Base-by-base conservation (phyloP, 495 filamentous ascomycete species). In the Penicillium malachiteum region DNA sequence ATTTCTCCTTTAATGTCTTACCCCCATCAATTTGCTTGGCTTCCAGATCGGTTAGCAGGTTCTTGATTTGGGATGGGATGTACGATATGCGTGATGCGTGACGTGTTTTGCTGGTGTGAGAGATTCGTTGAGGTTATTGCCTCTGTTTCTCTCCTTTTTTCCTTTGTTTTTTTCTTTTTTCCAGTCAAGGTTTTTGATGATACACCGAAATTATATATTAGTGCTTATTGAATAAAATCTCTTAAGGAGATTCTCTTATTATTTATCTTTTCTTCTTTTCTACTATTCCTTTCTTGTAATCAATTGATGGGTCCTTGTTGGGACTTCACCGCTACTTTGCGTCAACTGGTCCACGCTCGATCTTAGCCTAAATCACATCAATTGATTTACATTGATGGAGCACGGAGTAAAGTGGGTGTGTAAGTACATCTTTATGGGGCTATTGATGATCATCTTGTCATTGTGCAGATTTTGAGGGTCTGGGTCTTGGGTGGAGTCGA, bases 181-280 rank as follows among this genome's bases (percentile, higher is more conserved):
- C 31, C 41, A 45, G 54, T 57, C 43, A 34, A 26, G 40, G 37
- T 18, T 54, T 62, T 65, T 58, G 56, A 68, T 64, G 65, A 68
- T 68, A 68, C 63, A 64, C 65, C 65, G 61, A 68, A 66, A 68
- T 60, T 66, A 65, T 63, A 68, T 63, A 66, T 58, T 61, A 67
- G 55, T 67, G 64, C 49, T 66, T 58, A 58, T 57, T 63, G 48
- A 55, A 26, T 43, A 8, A 60, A n/a, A 59, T 31, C 21, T 26
- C 21, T 26, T 26, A 26, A 26, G 21, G 21, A 26, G 21, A 26
- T 26, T 26, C 21, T 26, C 46, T 47, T 26, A 8, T 46, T 32
- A n/a, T 13, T 30, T 13, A n/a, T 16, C 12, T 7, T 46, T 18
- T 38, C 13, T 13, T 16, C 18, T 32, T 10, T 33, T 43, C 16